Evolutionary conservation across 1,139 yeast genomes (phyloP), one percentile per base, ranked within the genome.

Genomic region (Candida glucosophila): DNA sequence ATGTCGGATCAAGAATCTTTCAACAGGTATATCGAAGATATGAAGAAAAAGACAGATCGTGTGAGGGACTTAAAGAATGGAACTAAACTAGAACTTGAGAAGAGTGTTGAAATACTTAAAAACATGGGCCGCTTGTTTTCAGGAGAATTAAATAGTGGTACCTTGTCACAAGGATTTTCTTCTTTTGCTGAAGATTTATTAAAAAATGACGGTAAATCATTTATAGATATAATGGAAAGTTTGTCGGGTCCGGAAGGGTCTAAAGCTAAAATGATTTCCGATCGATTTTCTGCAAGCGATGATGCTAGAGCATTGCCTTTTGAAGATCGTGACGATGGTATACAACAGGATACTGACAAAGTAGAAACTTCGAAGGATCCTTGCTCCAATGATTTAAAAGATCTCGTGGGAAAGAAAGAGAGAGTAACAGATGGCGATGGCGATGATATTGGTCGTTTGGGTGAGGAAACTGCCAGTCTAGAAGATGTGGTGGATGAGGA

Each of bases 151-250:
- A 15, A 27, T 12, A 39, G 39, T 28, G 49, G 44, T 27, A 49
- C 43, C 29, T 36, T 53, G 22, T 39, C 54, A 4, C 43, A 49
- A 29, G 68, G 67, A 3, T 44, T 76, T 14, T 60, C 76, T 26
- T 67, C 72, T 9, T 79, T 82, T 27, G 90, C 92, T 1, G 92
- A 82, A 37, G 93, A 82, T 44, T 52, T 83, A 17, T 57, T 81
- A 30, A 73, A 72, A 35, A 78, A 79, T 44, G 85, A 79, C 37
- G 94, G 94, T 15, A 67, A 67, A 38, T 67, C 74, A 28, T 81
- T 82, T 40, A 68, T 83, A 22, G 78, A 76, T 35, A 74, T 80
- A 73, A 76, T 83, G 76, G 93, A 80, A 44, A 66, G 73, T 29
- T 57, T 80, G 19, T 79, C 81, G 5, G 73, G 71, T 34, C 59